phyloP scores from a whole-genome alignment of 108 stramenopile species.

The Mediolabrus comicus region DNA sequence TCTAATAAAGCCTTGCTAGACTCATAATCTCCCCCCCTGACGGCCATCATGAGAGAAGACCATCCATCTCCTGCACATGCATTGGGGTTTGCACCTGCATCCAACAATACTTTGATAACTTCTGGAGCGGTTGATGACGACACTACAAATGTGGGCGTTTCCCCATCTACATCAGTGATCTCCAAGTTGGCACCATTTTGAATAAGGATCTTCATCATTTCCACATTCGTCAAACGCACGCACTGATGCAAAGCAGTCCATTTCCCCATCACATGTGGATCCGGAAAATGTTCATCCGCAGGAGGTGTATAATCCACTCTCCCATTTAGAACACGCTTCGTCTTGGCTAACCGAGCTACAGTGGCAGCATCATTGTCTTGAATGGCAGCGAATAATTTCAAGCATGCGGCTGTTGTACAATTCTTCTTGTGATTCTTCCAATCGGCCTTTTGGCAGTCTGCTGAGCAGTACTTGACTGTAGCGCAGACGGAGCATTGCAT shows the following conservation, averaged over 20 bases:
- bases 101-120: not conserved
- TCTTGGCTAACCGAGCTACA: constrained; percentile 10
- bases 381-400: constrained; percentile 3
- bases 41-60: constrained; percentile 13
- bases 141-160: constrained; percentile 9
- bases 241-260: constrained; percentile 7
- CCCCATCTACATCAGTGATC: not conserved
- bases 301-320: not conserved
- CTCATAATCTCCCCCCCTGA: not conserved
- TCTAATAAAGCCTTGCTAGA: not conserved
- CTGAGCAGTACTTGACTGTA: not conserved
- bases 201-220: not conserved
- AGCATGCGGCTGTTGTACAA: not conserved
- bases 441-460: not conserved
- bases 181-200: not conserved
- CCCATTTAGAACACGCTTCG: not conserved
- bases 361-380: not conserved
- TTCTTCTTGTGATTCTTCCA: not conserved
- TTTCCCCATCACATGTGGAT: not conserved
- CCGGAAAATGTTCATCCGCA: not conserved
- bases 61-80: constrained; percentile 10
- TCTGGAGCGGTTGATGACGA: not conserved
- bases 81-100: constrained; percentile 1
- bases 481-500: constrained; percentile 1
- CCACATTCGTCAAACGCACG: not conserved